phyloP scores from a whole-genome alignment of 2,329 filamentous ascomycete species.

The Cyanodermella asteris region DNA sequence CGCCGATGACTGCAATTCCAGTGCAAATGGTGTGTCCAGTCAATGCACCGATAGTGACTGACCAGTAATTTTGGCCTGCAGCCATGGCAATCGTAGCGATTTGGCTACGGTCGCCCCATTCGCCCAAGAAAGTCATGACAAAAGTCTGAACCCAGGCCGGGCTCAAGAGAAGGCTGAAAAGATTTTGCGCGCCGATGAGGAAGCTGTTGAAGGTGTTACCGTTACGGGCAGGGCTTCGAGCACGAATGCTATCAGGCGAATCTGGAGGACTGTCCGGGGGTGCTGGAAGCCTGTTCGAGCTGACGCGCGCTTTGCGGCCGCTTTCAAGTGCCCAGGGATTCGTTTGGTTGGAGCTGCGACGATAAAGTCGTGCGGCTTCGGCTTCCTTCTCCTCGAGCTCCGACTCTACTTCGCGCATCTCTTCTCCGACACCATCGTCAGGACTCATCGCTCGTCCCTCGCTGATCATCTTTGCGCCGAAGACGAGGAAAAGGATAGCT shows the following conservation, averaged over 20 bases:
- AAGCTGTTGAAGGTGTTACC: slow-evolving; percentile 21
- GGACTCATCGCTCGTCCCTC: slow-evolving; percentile 79
- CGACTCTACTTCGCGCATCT: slow-evolving; percentile 92
- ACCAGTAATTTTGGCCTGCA: slow-evolving; percentile 95
- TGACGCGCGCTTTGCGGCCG: slow-evolving; percentile 51
- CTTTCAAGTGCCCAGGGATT: slow-evolving; percentile 63
- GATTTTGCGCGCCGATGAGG: slow-evolving; percentile 55
- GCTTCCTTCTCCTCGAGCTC: slow-evolving; percentile 89
- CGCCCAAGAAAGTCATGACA: slow-evolving; percentile 93
- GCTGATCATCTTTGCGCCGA: slow-evolving; percentile 61
- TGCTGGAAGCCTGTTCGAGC: slow-evolving; percentile 52
- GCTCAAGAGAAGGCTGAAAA: slow-evolving; percentile 70
- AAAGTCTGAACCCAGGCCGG: slow-evolving; percentile 98
- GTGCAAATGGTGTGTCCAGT: slow-evolving; percentile 79
- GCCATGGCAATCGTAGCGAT: slow-evolving; percentile 99
- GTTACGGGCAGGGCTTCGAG: slow-evolving; percentile 27
- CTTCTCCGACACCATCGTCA: slow-evolving; percentile 78
- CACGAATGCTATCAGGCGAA: slow-evolving; percentile 46
- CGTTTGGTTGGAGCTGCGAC: slow-evolving; percentile 40
- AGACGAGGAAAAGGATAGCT: slow-evolving; percentile 66
- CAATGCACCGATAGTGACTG: slow-evolving; percentile 79
- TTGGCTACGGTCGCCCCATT: slow-evolving; percentile 95
- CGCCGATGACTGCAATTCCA: slow-evolving; percentile 73
- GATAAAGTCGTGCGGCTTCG: slow-evolving; percentile 41
- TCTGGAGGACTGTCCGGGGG: slow-evolving; percentile 54